Base-by-base conservation (phyloP, 352 stramenopile species). In the Phytophthora europaea region DNA sequence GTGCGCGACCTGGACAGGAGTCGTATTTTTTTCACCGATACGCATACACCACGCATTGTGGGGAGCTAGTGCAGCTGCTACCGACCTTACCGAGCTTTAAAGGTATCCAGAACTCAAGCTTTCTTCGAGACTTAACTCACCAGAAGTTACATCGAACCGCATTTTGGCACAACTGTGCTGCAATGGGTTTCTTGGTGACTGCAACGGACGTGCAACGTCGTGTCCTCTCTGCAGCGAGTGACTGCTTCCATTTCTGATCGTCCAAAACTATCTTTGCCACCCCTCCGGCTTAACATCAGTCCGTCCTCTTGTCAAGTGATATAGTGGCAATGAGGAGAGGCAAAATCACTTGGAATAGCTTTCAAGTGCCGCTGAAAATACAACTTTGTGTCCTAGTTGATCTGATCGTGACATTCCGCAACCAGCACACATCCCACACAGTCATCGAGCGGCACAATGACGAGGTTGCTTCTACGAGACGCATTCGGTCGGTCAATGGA, bases 1-100 rank as follows among this genome's bases (percentile, higher is more conserved):
- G 70, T 23, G 73, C 67, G 3, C 83, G 52, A 33, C 78, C 85
- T 1, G 75, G 72, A 23, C 80, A 87, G 3, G 52, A 54, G 5
- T 69, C 64, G 6, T 36, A n/a, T 6, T 1, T 53, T 53, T 53
- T 9, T 23, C 51, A 57, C 1, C 51, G 51, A 36, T 57, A 57
- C 1, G 51, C 51, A 15, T 57, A 38, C 13, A 57, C 51, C n/a
- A 36, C 51, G 23, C 51, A 57, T 15, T 57, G 23, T 38, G 51
- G 23, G 26, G 36, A 36, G 6, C 7, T 6, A 38, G 15, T 26
- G 23, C 55, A 65, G 5, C 43, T 47, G 2, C 26, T 84, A 0
- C 9, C 12, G 0, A 12, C 53, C 9, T 38, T 84, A 13, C 72
- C 76, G 1, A 63, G 53, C 47, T 72, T 84, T 6, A 31, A 70